Conservation (phyloP, 352 stramenopile species). For the Plasmopara viticola region DNA sequence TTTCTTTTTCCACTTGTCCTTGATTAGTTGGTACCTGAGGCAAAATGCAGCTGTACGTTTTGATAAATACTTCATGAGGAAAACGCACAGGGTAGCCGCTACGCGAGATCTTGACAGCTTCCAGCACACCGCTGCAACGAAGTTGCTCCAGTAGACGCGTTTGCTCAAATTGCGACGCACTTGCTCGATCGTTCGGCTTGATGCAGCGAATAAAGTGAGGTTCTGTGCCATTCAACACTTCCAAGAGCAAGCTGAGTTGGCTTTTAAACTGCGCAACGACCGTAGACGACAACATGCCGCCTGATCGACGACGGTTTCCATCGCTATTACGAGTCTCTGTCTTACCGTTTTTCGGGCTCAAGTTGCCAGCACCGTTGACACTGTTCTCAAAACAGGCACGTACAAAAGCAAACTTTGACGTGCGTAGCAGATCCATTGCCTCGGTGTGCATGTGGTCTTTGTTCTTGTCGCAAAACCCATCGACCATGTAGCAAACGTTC, state of each 20-base stretch:
- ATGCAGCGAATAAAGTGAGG: constrained; percentile 90
- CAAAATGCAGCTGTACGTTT: constrained; percentile 72
- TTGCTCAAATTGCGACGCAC: constrained; percentile 52
- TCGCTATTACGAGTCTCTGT: constrained; percentile 30
- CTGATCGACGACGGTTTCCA: constrained; percentile 44
- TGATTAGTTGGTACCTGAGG: constrained; percentile 34
- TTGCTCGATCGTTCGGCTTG: constrained; percentile 79
- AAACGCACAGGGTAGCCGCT: constrained; percentile 93
- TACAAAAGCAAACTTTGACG: constrained; percentile 60
- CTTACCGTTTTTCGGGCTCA: constrained; percentile 18
- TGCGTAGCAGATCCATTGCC: constrained; percentile 62
- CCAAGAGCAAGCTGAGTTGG: constrained; percentile 89
- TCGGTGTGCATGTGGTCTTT: constrained; percentile 86
- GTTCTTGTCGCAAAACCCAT: constrained; percentile 87
- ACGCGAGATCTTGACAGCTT: constrained; percentile 86
- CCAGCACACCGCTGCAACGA: constrained; percentile 80
- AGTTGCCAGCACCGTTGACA: constrained; percentile 4
- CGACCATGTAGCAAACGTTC: constrained; percentile 72
- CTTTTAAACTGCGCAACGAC: constrained; percentile 91
- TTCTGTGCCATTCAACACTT: constrained; percentile 91
- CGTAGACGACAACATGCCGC: constrained; percentile 75
- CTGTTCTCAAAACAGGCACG: constrained; percentile 58
- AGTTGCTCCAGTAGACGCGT: constrained; percentile 77
- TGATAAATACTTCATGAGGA: constrained; percentile 88
- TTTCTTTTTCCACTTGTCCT: constrained; percentile 39